Evolutionary conservation across 2,329 filamentous ascomycete genomes (phyloP).

Genomic region (Trichophaea hybrida): DNA sequence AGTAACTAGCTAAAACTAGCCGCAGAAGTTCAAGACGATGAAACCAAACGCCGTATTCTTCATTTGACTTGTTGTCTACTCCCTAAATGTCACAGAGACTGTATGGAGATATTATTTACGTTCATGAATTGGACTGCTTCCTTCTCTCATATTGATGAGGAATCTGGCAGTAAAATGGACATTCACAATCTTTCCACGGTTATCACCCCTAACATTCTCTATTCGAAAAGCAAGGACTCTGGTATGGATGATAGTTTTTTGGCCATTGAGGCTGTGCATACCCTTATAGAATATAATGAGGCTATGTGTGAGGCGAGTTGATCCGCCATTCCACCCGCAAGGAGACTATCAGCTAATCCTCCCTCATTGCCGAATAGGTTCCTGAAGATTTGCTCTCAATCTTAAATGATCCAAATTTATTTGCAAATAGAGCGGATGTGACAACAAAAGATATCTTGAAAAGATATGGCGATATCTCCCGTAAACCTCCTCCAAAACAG

Average conservation of each 20-base stretch:
- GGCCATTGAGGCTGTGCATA: constrained; percentile 83
- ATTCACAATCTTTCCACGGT: constrained; percentile 94
- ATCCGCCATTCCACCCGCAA: background rate
- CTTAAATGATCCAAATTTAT: constrained; percentile 66
- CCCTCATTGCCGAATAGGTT: constrained; percentile 46
- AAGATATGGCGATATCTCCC: constrained; percentile 72
- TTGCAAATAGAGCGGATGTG: constrained; percentile 69
- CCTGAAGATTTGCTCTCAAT: constrained; percentile 82
- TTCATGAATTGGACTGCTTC: constrained; percentile 97
- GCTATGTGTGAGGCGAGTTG: constrained; percentile 88
- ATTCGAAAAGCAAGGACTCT: constrained; percentile 48
- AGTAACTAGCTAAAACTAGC: constrained; percentile 3
- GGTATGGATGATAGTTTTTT: constrained; percentile 79
- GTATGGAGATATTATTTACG: constrained; percentile 83
- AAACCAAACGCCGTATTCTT: constrained; percentile 68
- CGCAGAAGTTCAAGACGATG: constrained; percentile 59
- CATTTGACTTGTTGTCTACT: constrained; percentile 86
- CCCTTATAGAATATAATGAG: constrained; percentile 83
- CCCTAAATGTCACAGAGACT: constrained; percentile 83
- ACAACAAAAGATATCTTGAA: constrained; percentile 96
- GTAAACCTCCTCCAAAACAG: constrained; percentile 45
- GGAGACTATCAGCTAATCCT: background rate
- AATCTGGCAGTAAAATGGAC: constrained; percentile 97
- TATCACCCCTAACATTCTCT: constrained; percentile 89
- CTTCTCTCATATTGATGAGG: constrained; percentile 93